phyloP scores from a whole-genome alignment of 2,329 filamentous ascomycete species.

The Fusarium illudens region DNA sequence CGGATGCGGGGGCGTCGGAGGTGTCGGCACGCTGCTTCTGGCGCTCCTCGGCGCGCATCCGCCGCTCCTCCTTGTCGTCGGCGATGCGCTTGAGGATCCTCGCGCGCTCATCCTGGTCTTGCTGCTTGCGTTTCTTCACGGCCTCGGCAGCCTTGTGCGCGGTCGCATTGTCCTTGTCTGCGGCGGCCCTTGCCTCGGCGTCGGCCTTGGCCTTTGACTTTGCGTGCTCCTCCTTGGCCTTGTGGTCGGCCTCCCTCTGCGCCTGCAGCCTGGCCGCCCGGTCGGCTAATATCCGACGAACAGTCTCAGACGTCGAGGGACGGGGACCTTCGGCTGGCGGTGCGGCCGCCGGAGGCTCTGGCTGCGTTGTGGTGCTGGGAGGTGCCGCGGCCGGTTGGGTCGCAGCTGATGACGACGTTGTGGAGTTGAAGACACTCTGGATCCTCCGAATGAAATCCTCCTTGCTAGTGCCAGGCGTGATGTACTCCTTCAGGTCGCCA shows the following conservation, averaged over 20 bases:
- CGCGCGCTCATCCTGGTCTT: constrained; percentile 73
- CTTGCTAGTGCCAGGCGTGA: constrained; percentile 69
- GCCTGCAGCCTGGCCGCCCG: constrained; percentile 56
- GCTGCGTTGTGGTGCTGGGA: constrained; percentile 17
- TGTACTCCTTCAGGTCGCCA: constrained; percentile 79
- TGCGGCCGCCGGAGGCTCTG: constrained; percentile 32
- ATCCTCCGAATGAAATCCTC: constrained; percentile 69
- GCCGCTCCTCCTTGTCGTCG: constrained; percentile 76
- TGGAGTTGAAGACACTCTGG: constrained; percentile 45
- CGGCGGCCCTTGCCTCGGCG: constrained; percentile 50
- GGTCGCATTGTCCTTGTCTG: constrained; percentile 42
- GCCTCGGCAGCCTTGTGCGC: constrained; percentile 60
- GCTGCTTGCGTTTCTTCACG: constrained; percentile 69
- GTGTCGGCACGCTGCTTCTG: constrained; percentile 51
- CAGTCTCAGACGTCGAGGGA: constrained; percentile 45
- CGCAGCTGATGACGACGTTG: constrained; percentile 23
- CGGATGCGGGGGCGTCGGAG: constrained; percentile 44
- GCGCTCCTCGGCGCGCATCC: constrained; percentile 61
- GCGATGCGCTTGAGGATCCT: constrained; percentile 79
- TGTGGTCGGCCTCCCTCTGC: constrained; percentile 55
- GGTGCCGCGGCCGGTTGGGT: constrained; percentile 28
- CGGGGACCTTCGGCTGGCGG: constrained; percentile 27
- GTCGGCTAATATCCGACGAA: constrained; percentile 57
- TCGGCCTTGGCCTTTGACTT: constrained; percentile 58
- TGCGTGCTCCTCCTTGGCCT: constrained; percentile 59